Base-by-base conservation (phyloP, 2,329 filamentous ascomycete genomes). In the Gliomastix tumulicola region DNA sequence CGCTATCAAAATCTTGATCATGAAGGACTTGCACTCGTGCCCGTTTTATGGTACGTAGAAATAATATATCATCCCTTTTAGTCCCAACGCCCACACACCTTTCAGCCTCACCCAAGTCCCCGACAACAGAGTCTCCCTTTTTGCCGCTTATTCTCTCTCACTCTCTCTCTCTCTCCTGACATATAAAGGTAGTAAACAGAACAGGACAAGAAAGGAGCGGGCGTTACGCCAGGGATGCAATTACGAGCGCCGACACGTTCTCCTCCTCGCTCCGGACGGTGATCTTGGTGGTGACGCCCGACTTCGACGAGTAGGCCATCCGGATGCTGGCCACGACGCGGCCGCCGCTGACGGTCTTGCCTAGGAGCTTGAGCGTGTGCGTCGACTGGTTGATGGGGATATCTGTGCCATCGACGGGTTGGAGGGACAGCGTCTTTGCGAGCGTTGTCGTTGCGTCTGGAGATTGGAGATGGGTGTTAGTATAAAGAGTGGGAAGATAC, bases 241-340 rank as follows among this genome's bases (percentile, higher is more conserved):
- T 76, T 42, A 97, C 79, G 60, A 94, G 70, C 41, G 80, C 74
- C 43, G 92, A 88, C 54, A 98, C 80, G 38, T 87, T 87, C 56
- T 92, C 87, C 64, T 98, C 92, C 61, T 98, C 92, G 59, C 84
- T 85, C 56, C 92, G 77, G 42, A 90, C 86, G 36, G 83, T 85
- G 50, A 98, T 88, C 76, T 97, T 97, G 54, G 90, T 94, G 40
- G 92, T 96, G 19, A 97, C 88, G 36, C 92, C 92, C 34, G 82
- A 83, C 74, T 94, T 95, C 51, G 84, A 80, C 43, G 87, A 94
- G 65, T 80, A 96, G 2, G 89, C 92, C 89, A 98, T 95, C 62
- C 88, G 79, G 45, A 97, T 79, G 46, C 79, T 82, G 42, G 84
- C 85, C 38, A 89, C 87, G 13, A 98, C 90, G 53, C 84, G 83